Base-by-base conservation (phyloP, 2,329 filamentous ascomycete species). In the Penicillium polonicum region DNA sequence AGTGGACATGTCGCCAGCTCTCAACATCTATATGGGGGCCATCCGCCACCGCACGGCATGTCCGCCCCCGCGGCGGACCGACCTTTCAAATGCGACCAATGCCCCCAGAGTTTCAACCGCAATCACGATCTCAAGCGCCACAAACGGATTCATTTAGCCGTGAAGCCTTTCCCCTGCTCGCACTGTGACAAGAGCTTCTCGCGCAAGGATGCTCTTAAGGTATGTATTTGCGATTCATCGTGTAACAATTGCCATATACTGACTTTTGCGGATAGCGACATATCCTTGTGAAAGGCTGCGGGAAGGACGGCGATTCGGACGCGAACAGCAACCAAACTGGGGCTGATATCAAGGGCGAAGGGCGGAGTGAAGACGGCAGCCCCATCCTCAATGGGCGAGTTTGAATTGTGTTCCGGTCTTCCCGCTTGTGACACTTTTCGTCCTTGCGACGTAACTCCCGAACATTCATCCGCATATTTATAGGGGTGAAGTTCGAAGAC, bases 141-240 rank as follows among this genome's bases (percentile, higher is more conserved):
- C 74, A 96, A 96, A 80, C 82, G 92, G 49, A 97, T 97, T 58
- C 94, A 99, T 75, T 77, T 97, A 57, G 90, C 92, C 0, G 91
- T 97, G 41, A 99, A 99, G 80, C 94, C 94, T 0, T 97, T 93
- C 74, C 92, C 92, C 0, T 99, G 94, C 73, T 85, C 81, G 7
- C 88, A 89, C 69, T 99, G 94, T 72, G 92, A 96, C 60, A 97
- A 97, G 83, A 94, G 90, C 72, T 99, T 99, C 70, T 97, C 92
- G 3, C 84, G 94, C 59, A 97, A 97, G 73, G 94, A 97, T 75
- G 94, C 94, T 10, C 80, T 99, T 31, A 97, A 97, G 90, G 94
- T 97, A 79, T 68, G 85, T 78, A 27, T 21, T 17, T 10, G n/a
- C 41, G 9, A 48, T 21, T 9, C 50, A 31, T 23, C n/a, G 41